phyloP scores from a whole-genome alignment of 2,329 filamentous ascomycete genomes.

The Arthroderma uncinatum region DNA sequence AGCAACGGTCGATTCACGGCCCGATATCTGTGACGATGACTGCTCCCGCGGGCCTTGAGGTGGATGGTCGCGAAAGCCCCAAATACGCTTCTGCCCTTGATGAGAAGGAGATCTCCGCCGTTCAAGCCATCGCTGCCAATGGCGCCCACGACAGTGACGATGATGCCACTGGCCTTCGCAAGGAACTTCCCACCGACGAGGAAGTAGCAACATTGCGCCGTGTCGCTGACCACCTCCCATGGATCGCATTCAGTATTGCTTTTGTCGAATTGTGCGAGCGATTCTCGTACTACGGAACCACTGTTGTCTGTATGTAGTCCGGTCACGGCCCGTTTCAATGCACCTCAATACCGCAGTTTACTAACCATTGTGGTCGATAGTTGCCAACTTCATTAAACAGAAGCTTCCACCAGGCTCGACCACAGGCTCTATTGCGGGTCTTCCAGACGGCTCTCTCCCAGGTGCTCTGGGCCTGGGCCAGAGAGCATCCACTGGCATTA shows the following conservation, averaged over 20 bases:
- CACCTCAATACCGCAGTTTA: neutral
- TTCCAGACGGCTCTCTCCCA: conserved; percentile 34
- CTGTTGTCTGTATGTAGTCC: conserved; percentile 48
- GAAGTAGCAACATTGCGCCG: conserved; percentile 28
- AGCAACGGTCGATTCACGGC: neutral
- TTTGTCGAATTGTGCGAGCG: conserved; percentile 66
- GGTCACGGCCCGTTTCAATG: neutral
- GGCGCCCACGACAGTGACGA: conserved; percentile 14
- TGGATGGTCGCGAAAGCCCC: neutral
- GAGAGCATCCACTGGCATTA: conserved; percentile 43
- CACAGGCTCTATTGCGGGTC: conserved; percentile 41
- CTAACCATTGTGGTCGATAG: conserved; percentile 21
- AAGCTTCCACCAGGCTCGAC: conserved; percentile 43
- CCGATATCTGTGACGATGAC: conserved; percentile 1
- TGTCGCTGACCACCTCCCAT: conserved; percentile 42
- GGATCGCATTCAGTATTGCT: conserved; percentile 56
- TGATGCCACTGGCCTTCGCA: conserved; percentile 9
- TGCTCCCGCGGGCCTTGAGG: neutral
- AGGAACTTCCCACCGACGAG: conserved; percentile 22
- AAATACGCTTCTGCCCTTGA: conserved; percentile 5
- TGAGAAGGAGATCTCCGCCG: conserved; percentile 11
- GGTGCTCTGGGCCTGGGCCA: conserved; percentile 51
- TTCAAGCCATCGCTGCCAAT: conserved; percentile 8
- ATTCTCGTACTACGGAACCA: conserved; percentile 66
- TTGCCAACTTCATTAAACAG: conserved; percentile 53